phyloP scores from a whole-genome alignment of 31 red algal species.

The Endocladia muricata region DNA sequence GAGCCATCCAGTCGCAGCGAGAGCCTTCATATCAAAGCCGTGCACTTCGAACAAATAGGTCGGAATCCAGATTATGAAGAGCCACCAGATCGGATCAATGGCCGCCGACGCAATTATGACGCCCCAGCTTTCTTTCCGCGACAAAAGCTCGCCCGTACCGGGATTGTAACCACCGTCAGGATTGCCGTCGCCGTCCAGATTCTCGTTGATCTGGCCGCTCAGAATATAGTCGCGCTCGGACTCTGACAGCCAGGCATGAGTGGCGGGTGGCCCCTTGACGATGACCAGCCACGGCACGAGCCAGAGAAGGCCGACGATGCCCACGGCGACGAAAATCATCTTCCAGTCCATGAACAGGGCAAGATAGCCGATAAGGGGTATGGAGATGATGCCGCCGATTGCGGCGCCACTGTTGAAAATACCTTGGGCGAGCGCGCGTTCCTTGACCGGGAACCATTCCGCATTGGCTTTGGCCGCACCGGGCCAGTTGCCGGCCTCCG shows the following conservation, averaged over 20 bases:
- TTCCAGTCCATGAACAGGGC: background rate
- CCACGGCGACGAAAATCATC: background rate
- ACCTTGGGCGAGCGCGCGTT: background rate
- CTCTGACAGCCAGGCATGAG: no score
- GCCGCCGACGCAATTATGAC: background rate
- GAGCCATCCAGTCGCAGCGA: background rate
- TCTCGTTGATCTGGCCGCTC: no score
- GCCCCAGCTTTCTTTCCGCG: background rate
- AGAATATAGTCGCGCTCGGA: no score
- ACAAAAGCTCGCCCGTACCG: background rate
- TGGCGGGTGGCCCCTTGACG: no score
- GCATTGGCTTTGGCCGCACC: background rate
- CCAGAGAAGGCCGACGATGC: no score
- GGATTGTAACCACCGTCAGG: no score
- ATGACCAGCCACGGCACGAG: no score
- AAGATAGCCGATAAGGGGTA: background rate
- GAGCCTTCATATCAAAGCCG: background rate
- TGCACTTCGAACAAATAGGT: background rate
- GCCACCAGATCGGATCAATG: background rate
- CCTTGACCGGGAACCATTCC: background rate
- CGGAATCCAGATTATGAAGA: background rate
- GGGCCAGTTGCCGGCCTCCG: background rate
- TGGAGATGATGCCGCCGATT: background rate
- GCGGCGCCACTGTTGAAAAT: background rate
- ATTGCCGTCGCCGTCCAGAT: no score